A percentile compares a stretch with the other conserved stretches of the same genome.
phyloP scores from a whole-genome alignment of 1,139 yeast species.

The Lodderomyces beijingensis region DNA sequence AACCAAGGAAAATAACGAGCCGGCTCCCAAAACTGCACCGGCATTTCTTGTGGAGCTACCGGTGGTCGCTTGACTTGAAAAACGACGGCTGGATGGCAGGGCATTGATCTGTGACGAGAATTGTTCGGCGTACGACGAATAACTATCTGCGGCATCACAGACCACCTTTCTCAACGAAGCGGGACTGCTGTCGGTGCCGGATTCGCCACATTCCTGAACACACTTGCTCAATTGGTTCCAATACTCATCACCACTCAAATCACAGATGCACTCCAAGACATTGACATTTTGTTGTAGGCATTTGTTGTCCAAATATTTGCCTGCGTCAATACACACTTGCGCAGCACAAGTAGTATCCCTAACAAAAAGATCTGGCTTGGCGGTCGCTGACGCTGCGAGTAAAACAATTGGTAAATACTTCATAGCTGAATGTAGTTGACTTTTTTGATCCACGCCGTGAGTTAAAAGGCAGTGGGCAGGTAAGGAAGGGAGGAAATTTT shows the following conservation, averaged over 20 bases:
- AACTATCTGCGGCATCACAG: slow-evolving; percentile 7
- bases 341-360: slow-evolving; percentile 2
- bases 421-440: slow-evolving; percentile 1
- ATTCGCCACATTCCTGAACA: slow-evolving; percentile 3
- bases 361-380: background rate
- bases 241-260: slow-evolving; percentile 6
- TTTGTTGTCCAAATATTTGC: slow-evolving; percentile 1
- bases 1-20: too few species aligned
- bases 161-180: slow-evolving; percentile 4
- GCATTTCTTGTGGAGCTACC: slow-evolving; percentile 2
- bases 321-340: slow-evolving; percentile 3
- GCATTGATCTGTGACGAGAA: slow-evolving; percentile 1
- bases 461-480: too few species aligned
- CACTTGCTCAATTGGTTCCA: slow-evolving; percentile 8
- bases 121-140: slow-evolving; percentile 5
- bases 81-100: slow-evolving; percentile 1
- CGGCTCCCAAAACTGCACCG: background rate
- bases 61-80: background rate
- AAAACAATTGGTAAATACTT: background rate
- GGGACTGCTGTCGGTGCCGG: slow-evolving; percentile 1
- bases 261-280: slow-evolving; percentile 8
- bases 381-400: background rate
- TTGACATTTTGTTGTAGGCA: slow-evolving; percentile 1
- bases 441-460: too few species aligned
- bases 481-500: too few species aligned